Conservation (phyloP, 2,329 filamentous ascomycete genomes). For the Talaromyces islandicus region DNA sequence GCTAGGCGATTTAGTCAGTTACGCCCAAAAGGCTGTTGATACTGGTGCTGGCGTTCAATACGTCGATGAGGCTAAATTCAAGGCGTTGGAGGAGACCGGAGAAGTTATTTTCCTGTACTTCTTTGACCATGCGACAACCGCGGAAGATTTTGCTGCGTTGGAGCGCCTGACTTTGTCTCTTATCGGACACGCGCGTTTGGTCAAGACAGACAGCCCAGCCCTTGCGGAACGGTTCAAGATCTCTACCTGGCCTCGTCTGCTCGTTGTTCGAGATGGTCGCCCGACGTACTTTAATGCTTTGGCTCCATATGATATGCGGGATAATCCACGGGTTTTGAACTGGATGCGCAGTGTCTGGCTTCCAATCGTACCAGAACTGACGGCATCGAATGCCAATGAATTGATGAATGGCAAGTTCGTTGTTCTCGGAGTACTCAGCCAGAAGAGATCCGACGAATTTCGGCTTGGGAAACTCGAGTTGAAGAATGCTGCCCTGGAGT, state of each 20-base stretch:
- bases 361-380: constrained; percentile 90
- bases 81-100: constrained; percentile 81
- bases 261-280: constrained; percentile 83
- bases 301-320: constrained; percentile 86
- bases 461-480: constrained; percentile 74
- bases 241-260: constrained; percentile 87
- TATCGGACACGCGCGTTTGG: constrained; percentile 84
- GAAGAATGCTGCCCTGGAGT: constrained; percentile 91
- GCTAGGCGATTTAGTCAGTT: constrained; percentile 81
- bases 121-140: constrained; percentile 90
- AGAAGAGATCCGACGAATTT: constrained; percentile 74
- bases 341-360: constrained; percentile 99
- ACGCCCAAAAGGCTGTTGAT: constrained; percentile 79
- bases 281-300: constrained; percentile 85
- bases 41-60: constrained; percentile 71
- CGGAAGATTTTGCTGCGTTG: constrained; percentile 83
- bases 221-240: constrained; percentile 86
- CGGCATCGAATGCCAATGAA: constrained; percentile 81
- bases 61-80: constrained; percentile 69
- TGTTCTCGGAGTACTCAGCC: constrained; percentile 82
- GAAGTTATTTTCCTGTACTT: constrained; percentile 97
- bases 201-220: constrained; percentile 76
- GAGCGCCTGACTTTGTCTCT: constrained; percentile 81
- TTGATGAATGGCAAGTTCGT: constrained; percentile 94
- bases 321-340: constrained; percentile 68